A percentile compares a stretch with the other conserved stretches of the same genome.
phyloP scores from a whole-genome alignment of 306 rosid species.

The Senna siamea region DNA sequence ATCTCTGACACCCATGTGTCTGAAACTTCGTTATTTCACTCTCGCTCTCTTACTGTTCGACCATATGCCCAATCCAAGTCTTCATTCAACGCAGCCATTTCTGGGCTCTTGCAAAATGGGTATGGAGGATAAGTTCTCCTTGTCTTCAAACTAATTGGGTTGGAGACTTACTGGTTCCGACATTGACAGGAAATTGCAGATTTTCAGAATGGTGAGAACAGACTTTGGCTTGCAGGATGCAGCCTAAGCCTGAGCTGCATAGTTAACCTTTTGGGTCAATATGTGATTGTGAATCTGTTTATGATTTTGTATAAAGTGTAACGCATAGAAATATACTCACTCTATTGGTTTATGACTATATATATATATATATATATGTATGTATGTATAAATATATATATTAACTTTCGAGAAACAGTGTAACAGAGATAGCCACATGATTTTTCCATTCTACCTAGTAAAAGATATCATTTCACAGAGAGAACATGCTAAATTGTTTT shows the following conservation, averaged over 20 bases:
- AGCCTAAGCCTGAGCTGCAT: constrained; percentile 61
- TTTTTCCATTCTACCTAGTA: no score
- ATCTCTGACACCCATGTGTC: constrained; percentile 48
- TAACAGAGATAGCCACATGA: no score
- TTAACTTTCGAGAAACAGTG: no score
- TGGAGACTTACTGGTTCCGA: constrained; percentile 42
- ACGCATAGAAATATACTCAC: no score
- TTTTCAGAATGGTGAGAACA: not conserved
- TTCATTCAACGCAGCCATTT: constrained; percentile 51
- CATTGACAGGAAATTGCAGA: not conserved
- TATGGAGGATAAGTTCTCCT: constrained; percentile 43
- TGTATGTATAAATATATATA: no score
- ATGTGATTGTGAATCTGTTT: not conserved
- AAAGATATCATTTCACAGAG: no score
- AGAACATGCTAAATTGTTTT: no score
- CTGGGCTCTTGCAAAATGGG: constrained; percentile 58
- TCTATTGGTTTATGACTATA: no score
- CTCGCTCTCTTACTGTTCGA: constrained; percentile 58
- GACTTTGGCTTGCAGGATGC: constrained; percentile 53
- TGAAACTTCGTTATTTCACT: constrained; percentile 3
- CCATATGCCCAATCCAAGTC: constrained; percentile 61
- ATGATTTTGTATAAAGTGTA: no score
- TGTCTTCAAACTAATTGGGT: constrained; percentile 39
- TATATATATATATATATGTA: no score
- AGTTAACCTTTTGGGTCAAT: constrained; percentile 71